Base-by-base conservation (phyloP, 306 rosid genomes). In the Oemleria cerasiformis region DNA sequence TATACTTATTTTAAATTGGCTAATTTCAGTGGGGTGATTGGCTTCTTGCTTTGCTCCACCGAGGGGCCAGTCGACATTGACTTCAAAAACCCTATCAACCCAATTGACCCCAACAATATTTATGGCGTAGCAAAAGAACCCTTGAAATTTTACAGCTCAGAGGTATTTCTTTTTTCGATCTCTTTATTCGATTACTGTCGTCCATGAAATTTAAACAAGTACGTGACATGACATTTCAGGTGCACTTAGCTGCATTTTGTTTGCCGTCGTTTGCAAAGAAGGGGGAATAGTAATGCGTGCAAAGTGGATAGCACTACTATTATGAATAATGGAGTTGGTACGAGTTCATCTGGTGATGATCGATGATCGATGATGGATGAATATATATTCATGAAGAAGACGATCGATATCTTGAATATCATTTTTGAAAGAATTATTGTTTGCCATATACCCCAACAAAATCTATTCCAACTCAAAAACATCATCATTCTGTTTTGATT, bases 1-100 rank as follows among this genome's bases (percentile, higher is more conserved):
- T 30, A 30, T 30, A 1, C 30, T 2, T 25, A 25, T 25, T 25
- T 25, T 25, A 25, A 25, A 25, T 25, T 25, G 30, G 19, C 41
- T 48, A 19, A 57, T 55, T 71, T 58, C 67, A 90, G 91, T 81
- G 96, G 92, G 68, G 92, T 81, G 58, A 90, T 90, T 9, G 93
- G 96, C 17, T 90, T 90, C 85, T 49, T 90, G 87, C 88, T 88
- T 23, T 88, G 96, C 74, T 88, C 93, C 12, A 88, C 82, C 0
- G 85, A 83, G 76, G 93, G 88, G 3, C 88, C 90, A 10, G 23
- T n/a, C 23, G 2, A 38, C 19, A 88, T 90, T 7, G 82, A 90
- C 71, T 84, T 90, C 87, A 84, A 76, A 80, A 81, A 60, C 60
- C 93, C 96, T 2, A 23, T 79, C 23, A 86, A 88, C 66, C 88